Percentiles rank a stretch among this genome's conserved stretches.
phyloP scores from a whole-genome alignment of 2,329 filamentous ascomycete genomes.

The Parascedosporium putredinis region DNA sequence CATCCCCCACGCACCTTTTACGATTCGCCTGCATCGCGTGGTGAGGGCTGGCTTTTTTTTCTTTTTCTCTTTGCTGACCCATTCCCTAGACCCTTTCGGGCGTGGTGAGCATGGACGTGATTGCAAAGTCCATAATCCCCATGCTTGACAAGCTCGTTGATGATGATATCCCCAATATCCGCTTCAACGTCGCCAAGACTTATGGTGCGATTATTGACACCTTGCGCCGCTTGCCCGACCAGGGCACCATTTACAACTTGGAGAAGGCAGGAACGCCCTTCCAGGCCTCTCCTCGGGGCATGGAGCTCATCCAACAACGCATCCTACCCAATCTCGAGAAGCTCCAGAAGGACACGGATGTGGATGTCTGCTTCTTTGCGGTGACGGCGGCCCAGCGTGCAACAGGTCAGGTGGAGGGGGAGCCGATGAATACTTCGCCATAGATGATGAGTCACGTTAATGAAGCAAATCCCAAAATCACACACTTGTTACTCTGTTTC shows the following conservation, averaged over 20 bases:
- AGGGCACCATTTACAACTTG: constrained; percentile 74
- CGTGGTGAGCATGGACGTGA: constrained; percentile 87
- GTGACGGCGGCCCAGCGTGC: constrained; percentile 68
- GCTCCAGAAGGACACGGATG: constrained; percentile 92
- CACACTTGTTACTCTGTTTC: constrained; percentile 43
- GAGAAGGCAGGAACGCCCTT: constrained; percentile 63
- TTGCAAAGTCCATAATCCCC: constrained; percentile 84
- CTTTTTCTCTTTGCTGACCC: constrained; percentile 2
- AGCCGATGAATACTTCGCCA: constrained; percentile 57
- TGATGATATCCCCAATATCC: constrained; percentile 97
- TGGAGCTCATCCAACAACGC: constrained; percentile 74
- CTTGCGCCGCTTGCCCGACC: constrained; percentile 80
- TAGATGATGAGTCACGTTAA: constrained; percentile 34
- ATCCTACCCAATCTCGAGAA: constrained; percentile 88
- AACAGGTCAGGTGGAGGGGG: constrained; percentile 32
- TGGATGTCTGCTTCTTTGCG: constrained; percentile 96
- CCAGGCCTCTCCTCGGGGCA: constrained; percentile 58
- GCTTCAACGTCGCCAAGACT: constrained; percentile 98
- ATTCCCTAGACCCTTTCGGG: constrained; percentile 70
- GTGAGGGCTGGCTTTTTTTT: constrained; percentile 5
- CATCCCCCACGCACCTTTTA: background rate
- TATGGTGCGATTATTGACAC: constrained; percentile 83
- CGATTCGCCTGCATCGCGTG: no score
- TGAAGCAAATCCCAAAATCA: constrained; percentile 20
- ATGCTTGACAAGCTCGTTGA: constrained; percentile 91